Evolutionary conservation across 176 grass and related monocot genomes (phyloP), one percentile per base, ranked within the genome.

Genomic region (Ensete glaucum): DNA sequence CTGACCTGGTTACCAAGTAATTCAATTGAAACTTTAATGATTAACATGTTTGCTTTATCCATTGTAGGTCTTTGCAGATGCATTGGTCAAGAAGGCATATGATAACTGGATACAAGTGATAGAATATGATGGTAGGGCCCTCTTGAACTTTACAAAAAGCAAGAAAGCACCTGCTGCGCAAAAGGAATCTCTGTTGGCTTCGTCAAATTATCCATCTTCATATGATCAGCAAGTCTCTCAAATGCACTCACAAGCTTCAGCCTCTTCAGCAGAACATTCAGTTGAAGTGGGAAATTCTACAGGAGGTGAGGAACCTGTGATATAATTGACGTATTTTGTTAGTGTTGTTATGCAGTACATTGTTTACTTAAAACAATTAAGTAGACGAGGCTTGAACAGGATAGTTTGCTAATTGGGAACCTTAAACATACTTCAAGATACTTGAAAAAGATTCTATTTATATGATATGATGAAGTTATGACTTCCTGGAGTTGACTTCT

Each of bases 121-220:
- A 77, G 86, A 89, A 74, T 92, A 92, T 85, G 86, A 92, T 85
- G 90, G 86, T 11, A 85, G 82, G 68, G 84, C 84, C 79, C 82
- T 86, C 9, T 80, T 83, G 63, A 84, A 85, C 67, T 73, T 82
- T 54, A 89, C 79, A 69, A 69, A 74, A 17, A 88, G 79, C 81
- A 86, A 89, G 81, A 92, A 75, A n/a, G 70, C 64, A 66, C 64
- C 71, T 79, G 69, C 74, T 74, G 58, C 13, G 51, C 75, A 73
- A 59, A 64, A 43, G 56, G 86, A 84, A 75, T 25, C 72, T 67
- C 25, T 8, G 49, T 73, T 63, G 75, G 48, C 68, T 82, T 48
- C 76, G 54, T 22, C 9, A 55, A 79, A 62, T 29, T 75, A 53
- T 54, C 43, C 74, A 29, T 26, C 70, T 84, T 59, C 82, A 82